phyloP scores from a whole-genome alignment of 2,329 filamentous ascomycete species.

The Fusarium austroafricanum region DNA sequence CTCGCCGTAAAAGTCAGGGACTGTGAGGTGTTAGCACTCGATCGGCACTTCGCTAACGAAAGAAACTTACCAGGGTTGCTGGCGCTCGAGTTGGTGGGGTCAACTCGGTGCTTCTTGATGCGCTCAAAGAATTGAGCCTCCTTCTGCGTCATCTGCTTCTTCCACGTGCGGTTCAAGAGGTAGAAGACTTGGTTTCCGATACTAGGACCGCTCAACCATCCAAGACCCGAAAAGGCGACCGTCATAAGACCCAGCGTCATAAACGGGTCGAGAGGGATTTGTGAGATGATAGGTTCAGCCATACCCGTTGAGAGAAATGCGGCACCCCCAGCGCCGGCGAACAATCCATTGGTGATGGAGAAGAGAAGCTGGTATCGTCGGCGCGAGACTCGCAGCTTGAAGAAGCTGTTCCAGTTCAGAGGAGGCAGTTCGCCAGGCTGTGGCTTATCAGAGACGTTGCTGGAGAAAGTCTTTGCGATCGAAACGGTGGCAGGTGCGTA shows the following conservation, averaged over 20 bases:
- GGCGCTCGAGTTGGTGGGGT: slow-evolving; percentile 88
- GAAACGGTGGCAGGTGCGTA: slow-evolving; percentile 16
- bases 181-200: slow-evolving; percentile 86
- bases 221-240: slow-evolving; percentile 79
- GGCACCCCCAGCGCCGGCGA: slow-evolving; percentile 71
- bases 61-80: slow-evolving; percentile 76
- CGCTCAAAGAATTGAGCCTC: slow-evolving; percentile 93
- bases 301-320: slow-evolving; percentile 76
- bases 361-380: slow-evolving; percentile 85
- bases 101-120: slow-evolving; percentile 91
- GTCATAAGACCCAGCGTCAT: slow-evolving; percentile 85
- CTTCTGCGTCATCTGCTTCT: slow-evolving; percentile 82
- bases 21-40: slow-evolving; percentile 54
- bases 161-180: slow-evolving; percentile 76
- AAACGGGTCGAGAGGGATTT: slow-evolving; percentile 88
- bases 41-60: not conserved
- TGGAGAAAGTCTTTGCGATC: slow-evolving; percentile 34
- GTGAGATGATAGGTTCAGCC: slow-evolving; percentile 75
- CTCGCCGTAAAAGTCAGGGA: slow-evolving; percentile 98
- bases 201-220: slow-evolving; percentile 89
- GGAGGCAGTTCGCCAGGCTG: slow-evolving; percentile 34
- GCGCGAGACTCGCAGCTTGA: slow-evolving; percentile 86
- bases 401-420: slow-evolving; percentile 92
- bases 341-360: slow-evolving; percentile 73
- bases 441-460: slow-evolving; percentile 33